Conservation (phyloP, 345 rosid genomes). For the Alliaria petiolata region DNA sequence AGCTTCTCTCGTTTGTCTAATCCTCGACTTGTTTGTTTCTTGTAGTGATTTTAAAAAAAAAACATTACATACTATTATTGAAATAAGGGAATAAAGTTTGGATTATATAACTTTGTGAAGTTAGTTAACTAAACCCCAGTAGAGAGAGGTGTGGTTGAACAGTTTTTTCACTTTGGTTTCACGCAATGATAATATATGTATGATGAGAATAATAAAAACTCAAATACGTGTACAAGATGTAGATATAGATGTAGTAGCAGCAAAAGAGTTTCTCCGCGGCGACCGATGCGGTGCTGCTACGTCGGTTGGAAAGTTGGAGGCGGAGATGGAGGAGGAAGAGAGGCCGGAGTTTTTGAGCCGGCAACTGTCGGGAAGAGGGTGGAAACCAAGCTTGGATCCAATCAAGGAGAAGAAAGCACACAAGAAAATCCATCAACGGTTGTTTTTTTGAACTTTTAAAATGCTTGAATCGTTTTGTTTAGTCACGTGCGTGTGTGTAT, state of each 20-base stretch:
- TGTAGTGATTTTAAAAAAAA: background rate
- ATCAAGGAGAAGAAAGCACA: constrained; percentile 59
- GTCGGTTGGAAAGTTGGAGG: constrained; percentile 21
- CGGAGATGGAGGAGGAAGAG: constrained; percentile 32
- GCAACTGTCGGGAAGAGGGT: constrained; percentile 66
- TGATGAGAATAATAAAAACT: background rate
- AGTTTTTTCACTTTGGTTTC: constrained; percentile 21
- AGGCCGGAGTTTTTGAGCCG: constrained; percentile 56
- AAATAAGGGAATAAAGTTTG: background rate
- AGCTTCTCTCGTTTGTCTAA: constrained; percentile 14
- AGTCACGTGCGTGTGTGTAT: constrained; percentile 13
- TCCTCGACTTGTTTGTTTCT: constrained; percentile 8
- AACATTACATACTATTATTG: constrained; percentile 6
- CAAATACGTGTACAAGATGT: background rate
- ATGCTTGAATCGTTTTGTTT: background rate
- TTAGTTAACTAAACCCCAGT: constrained; percentile 29
- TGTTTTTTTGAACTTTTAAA: constrained; percentile 35
- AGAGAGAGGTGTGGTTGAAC: constrained; percentile 24
- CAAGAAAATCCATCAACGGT: constrained; percentile 43
- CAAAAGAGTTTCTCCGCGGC: background rate
- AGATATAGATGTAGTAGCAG: constrained; percentile 1
- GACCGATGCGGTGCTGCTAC: constrained; percentile 35
- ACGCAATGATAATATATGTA: constrained; percentile 4
- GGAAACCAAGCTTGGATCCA: constrained; percentile 82
- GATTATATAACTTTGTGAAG: constrained; percentile 5